phyloP scores from a whole-genome alignment of 2,329 filamentous ascomycete species.

The Penicillium sp. region DNA sequence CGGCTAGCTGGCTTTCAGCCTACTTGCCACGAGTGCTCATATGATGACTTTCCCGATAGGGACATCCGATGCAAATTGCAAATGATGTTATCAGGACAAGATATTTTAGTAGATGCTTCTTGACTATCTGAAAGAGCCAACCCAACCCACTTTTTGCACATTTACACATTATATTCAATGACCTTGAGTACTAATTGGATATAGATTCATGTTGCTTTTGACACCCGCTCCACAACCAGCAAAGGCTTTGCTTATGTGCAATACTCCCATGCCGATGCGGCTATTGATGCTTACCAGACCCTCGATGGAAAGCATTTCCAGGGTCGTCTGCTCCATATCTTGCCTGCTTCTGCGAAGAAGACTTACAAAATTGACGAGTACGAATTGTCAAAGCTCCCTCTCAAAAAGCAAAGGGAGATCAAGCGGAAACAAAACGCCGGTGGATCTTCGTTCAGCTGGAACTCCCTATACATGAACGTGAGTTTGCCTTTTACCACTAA shows the following conservation, averaged over 20 bases:
- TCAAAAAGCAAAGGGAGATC: slow-evolving; percentile 92
- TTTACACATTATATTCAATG: slow-evolving; percentile 22
- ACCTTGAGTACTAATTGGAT: slow-evolving; percentile 42
- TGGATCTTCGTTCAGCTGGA: slow-evolving; percentile 87
- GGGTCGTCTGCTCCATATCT: slow-evolving; percentile 84
- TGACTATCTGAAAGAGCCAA: slow-evolving; percentile 68
- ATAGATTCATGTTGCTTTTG: slow-evolving; percentile 82
- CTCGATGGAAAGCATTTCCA: slow-evolving; percentile 87
- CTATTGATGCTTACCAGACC: slow-evolving; percentile 73
- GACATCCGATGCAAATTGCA: slow-evolving; percentile 94
- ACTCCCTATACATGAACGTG: slow-evolving; percentile 98
- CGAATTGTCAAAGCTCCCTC: slow-evolving; percentile 81
- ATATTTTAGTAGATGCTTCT: slow-evolving; percentile 99
- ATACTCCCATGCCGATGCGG: slow-evolving; percentile 68
- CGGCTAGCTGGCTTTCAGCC: slow-evolving; percentile 15
- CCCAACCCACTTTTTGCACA: slow-evolving; percentile 23
- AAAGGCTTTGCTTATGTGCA: slow-evolving; percentile 92
- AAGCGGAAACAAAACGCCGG: slow-evolving; percentile 79
- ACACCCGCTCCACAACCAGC: slow-evolving; percentile 65
- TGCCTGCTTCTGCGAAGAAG: slow-evolving; percentile 79
- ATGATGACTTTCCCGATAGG: slow-evolving; percentile 99
- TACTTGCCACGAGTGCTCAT: slow-evolving; percentile 39
- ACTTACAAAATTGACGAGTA: slow-evolving; percentile 82
- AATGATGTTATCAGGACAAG: slow-evolving; percentile 86
- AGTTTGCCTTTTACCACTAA: slow-evolving; percentile 19